Evolutionary conservation across 305 asterid species (phyloP), one percentile per base, ranked within the genome.

Genomic region (Nicotiana rustica): DNA sequence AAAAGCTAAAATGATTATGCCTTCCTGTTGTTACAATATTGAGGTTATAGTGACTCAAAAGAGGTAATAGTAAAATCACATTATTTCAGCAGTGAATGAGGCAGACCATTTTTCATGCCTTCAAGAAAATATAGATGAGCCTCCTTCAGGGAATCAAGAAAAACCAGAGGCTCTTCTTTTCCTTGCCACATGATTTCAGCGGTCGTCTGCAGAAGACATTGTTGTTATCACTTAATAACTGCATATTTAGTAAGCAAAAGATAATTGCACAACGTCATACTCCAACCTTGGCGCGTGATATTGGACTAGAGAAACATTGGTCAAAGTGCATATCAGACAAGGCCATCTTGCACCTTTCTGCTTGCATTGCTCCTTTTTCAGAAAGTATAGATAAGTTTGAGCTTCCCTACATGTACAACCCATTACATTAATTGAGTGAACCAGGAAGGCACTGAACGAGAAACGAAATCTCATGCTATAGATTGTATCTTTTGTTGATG

Each of bases 151-250:
- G 95, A 89, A 88, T 93, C 94, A n/a, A 92, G 93, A 83, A 86
- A 93, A 82, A 91, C 87, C 88, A 93, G 52, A 68, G 95, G 95
- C 90, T 88, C 83, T 71, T 90, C 92, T 87, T 91, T 88, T 66
- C 92, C 94, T 88, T 88, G 84, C 98, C 98, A 93, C 31, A 93
- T 79, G 68, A 93, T 69, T 86, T 93, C 97, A 67, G 97, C 97
- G 10, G 97, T 92, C n/a, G 91, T 79, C 98, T 93, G 95, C 93
- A 88, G 69, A 67, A 86, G 49, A 36, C 75, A 85, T 8, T 1
- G 57, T 14, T 2, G 60, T 21, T 41, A 62, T 67, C 69, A 79
- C 10, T 62, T 68, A 78, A 64, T 29, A 25, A 47, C 56, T 79
- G 18, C 60, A 77, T 79, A 70, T 67, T 10, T 49, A 76, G 61